Evolutionary conservation across 73 alveolate genomes (phyloP).

Genomic region (Symbiodinium pilosum): DNA sequence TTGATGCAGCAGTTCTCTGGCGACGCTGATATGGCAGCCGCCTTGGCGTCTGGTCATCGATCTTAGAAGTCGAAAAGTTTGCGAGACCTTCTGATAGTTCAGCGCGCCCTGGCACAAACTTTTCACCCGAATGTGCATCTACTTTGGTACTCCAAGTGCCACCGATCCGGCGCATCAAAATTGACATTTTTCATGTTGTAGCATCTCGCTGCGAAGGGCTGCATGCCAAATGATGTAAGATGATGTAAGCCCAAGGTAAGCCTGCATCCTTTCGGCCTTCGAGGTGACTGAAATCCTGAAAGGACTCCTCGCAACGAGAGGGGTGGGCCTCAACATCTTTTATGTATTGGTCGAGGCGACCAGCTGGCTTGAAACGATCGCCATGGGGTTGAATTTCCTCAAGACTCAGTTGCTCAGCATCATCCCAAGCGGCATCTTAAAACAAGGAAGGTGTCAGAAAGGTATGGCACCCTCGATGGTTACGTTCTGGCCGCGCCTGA

Average conservation of each 20-base stretch:
- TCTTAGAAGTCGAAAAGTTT: too few relatives aligned
- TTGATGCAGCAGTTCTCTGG: neutral
- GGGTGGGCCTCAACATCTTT: slow-evolving; percentile 2
- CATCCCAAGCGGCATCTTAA: neutral
- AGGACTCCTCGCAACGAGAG: neutral
- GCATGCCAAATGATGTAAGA: too few relatives aligned
- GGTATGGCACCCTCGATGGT: slow-evolving; percentile 20
- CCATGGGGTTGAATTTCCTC: neutral
- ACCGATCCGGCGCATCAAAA: too few relatives aligned
- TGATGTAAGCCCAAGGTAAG: too few relatives aligned
- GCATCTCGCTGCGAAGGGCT: too few relatives aligned
- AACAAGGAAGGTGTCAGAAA: neutral
- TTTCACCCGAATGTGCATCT: too few relatives aligned
- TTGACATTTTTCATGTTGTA: too few relatives aligned
- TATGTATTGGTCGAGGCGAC: neutral
- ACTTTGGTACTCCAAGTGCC: too few relatives aligned
- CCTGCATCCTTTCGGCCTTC: slow-evolving; percentile 20
- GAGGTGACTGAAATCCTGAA: neutral
- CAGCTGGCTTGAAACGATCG: neutral
- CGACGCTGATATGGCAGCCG: neutral
- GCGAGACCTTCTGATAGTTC: too few relatives aligned
- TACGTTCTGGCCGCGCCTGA: neutral
- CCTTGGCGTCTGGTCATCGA: too few relatives aligned
- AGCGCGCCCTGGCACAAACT: too few relatives aligned
- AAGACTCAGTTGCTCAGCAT: neutral